Base-by-base conservation (phyloP, 1,139 yeast genomes). In the Geotrichum cucujoidarum region DNA sequence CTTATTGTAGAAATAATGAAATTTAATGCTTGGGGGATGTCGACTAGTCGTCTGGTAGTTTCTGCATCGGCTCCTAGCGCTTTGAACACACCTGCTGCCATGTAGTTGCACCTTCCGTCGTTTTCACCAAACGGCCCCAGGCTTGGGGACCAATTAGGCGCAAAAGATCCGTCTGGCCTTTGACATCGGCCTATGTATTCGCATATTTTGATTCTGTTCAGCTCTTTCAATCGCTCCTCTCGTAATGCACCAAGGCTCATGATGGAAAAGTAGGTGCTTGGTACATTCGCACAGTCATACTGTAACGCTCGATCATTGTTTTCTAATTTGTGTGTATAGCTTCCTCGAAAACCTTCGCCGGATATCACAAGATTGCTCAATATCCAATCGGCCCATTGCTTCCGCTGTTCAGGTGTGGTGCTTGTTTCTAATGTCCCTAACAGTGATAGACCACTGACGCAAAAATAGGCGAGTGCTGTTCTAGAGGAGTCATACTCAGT, bases 41-140 rank as follows among this genome's bases (percentile, higher is more conserved):
- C 35, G 25, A 6, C 54, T 47, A 14, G 25, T 14, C 21, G 25
- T 16, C 30, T 30, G 10, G 37, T 40, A 3, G 37, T 16, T 11
- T 30, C 32, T n/a, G 38, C 16, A 2, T 72, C 70, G 51, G 69
- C 68, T 35, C 73, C 76, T 22, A 87, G 61, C 47, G 88, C 64
- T 52, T 71, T 69, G 22, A 86, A 64, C 5, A 87, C 78, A 1
- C 83, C 74, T 2, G 77, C 67, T 0, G 95, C 96, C 55, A 89
- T 74, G 70, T 86, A 87, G 50, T 87, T 77, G 54, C 80, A 79
- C 49, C 97, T 69, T 48, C 86, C 64, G 63, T 89, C 97, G 14
- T 72, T 70, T 45, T 84, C 90, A 14, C 87, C 94, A 58, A 68
- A 74, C 1, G 76, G 75, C 1, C 59, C 57, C 31, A 59, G 73